These are phyloP conservation scores for Dothideomycetes sp. DNA, from an alignment of 2,329 filamentous ascomycete species.

Conservation along the genomic window DNA sequence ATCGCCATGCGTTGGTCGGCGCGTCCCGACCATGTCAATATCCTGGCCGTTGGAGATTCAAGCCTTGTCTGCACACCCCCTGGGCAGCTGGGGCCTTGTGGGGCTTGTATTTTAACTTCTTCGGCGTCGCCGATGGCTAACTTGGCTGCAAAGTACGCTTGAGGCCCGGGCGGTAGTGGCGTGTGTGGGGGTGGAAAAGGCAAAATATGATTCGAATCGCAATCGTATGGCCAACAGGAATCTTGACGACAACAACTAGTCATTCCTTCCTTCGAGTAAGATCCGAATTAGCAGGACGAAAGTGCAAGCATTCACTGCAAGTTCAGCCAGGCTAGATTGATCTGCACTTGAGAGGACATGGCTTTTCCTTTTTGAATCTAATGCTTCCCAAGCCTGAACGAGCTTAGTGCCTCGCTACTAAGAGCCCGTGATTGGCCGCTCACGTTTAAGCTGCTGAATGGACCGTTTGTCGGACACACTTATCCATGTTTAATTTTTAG, in stretches of 20 bases:
- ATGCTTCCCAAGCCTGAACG: not conserved
- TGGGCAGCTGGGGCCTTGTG: not conserved
- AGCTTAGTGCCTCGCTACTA: not conserved
- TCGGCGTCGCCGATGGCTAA: constrained; percentile 6
- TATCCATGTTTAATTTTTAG: not conserved
- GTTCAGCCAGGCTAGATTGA: not conserved
- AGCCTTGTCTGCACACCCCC: not conserved
- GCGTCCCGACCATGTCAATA: not conserved
- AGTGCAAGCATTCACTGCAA: not conserved
- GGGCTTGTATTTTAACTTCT: not conserved
- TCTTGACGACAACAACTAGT: no score
- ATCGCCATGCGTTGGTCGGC: not conserved
- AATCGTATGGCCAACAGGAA: no score
- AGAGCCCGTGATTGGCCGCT: not conserved
- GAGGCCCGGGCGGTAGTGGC: not conserved
- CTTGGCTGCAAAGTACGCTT: not conserved
- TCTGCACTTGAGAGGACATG: not conserved
- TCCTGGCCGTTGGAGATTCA: not conserved
- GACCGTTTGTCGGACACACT: not conserved
- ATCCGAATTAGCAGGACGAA: no score
- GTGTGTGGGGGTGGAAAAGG: not conserved
- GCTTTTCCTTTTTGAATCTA: not conserved
- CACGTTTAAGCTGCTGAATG: not conserved
- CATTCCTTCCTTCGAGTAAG: no score
- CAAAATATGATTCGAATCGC: not conserved